A percentile compares a stretch with the other conserved stretches of the same genome.
Evolutionary conservation across 2,329 filamentous ascomycete genomes (phyloP).

Genomic region (Parascedosporium putredinis): DNA sequence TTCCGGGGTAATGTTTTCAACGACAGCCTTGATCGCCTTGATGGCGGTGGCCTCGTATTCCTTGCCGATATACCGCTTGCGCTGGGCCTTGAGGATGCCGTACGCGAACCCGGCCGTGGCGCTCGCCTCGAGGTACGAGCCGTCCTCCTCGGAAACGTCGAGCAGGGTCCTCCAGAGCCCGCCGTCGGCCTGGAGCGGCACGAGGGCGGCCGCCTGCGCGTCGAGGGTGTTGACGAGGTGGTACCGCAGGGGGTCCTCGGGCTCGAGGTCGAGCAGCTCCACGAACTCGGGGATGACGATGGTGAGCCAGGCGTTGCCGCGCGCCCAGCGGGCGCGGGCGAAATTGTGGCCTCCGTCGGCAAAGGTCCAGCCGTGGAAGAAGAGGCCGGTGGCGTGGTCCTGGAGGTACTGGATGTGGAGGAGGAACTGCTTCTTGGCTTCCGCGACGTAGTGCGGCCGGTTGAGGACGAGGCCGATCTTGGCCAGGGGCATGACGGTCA

Average conservation of each 20-base stretch:
- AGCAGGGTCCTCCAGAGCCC: conserved; percentile 69
- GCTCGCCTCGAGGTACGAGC: conserved; percentile 66
- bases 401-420: conserved; percentile 71
- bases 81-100: conserved; percentile 62
- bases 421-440: conserved; percentile 69
- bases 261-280: conserved; percentile 54
- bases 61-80: conserved; percentile 57
- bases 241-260: conserved; percentile 51
- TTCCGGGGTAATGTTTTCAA: conserved; percentile 52
- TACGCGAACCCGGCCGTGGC: conserved; percentile 75
- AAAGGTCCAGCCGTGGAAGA: conserved; percentile 78
- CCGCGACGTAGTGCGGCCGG: conserved; percentile 62
- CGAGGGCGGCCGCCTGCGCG: conserved; percentile 58
- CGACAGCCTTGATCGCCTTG: conserved; percentile 55
- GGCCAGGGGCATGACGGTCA: conserved; percentile 71
- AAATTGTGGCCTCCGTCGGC: conserved; percentile 55
- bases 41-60: conserved; percentile 52
- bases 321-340: conserved; percentile 45
- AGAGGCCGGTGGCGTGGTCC: conserved; percentile 60
- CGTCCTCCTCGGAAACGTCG: conserved; percentile 52
- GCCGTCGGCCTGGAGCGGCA: conserved; percentile 44
- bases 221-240: conserved; percentile 53
- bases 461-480: conserved; percentile 66
- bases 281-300: conserved; percentile 78
- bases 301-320: conserved; percentile 64